These are phyloP conservation scores for Pyrus bretschneideri DNA, from an alignment of 306 rosid species.

Conservation along the genomic window DNA sequence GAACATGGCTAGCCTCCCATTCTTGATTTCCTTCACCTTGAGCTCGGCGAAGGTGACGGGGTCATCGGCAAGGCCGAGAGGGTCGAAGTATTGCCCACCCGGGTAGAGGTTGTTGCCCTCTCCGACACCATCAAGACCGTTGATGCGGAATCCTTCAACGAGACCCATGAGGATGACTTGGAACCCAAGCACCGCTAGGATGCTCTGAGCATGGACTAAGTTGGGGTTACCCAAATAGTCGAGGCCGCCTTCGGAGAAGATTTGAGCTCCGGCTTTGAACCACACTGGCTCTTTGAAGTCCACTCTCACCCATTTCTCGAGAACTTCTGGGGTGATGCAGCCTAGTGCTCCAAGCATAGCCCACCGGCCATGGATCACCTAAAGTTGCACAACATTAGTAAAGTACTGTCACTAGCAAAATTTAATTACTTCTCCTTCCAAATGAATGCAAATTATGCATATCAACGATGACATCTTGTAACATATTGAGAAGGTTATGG, in stretches of 20 bases:
- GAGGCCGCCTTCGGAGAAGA: conserved; percentile 85
- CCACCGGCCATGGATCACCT: conserved; percentile 96
- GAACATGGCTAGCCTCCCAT: conserved; percentile 85
- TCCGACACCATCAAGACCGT: conserved; percentile 81
- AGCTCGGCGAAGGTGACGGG: conserved; percentile 79
- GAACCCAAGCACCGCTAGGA: conserved; percentile 71
- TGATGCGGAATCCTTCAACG: conserved; percentile 83
- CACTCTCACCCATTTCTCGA: conserved; percentile 58
- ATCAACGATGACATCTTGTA: background rate
- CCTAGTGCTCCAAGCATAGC: conserved; percentile 97
- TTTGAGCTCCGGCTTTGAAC: conserved; percentile 93
- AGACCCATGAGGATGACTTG: conserved; percentile 86
- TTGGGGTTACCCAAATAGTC: conserved; percentile 90
- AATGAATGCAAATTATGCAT: background rate
- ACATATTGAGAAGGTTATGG: background rate
- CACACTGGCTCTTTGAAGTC: conserved; percentile 91
- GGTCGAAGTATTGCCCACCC: conserved; percentile 91
- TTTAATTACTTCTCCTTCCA: background rate
- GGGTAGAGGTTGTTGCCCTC: conserved; percentile 87
- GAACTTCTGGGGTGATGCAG: conserved; percentile 84
- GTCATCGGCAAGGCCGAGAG: conserved; percentile 86
- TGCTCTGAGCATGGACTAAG: conserved; percentile 90
- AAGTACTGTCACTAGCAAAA: background rate
- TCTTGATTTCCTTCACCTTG: conserved; percentile 88
- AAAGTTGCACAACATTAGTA: background rate